These are phyloP conservation scores for Stagonosporopsis vannaccii DNA, from an alignment of 2,329 filamentous ascomycete genomes.

Conservation along the genomic window DNA sequence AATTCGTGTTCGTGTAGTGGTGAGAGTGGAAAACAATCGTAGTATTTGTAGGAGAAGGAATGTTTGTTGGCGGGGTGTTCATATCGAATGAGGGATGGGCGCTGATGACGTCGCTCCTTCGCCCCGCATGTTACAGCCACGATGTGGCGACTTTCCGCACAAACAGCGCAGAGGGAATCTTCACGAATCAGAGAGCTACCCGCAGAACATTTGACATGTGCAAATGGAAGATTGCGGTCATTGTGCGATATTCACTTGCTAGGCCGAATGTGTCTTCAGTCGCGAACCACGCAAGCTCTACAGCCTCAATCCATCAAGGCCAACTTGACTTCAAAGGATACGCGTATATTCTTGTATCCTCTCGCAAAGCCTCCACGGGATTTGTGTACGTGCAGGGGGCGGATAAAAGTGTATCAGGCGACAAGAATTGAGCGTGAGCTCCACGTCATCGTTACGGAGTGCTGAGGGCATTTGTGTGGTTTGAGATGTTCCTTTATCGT, in stretches of 20 bases:
- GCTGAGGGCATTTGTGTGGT: neutral
- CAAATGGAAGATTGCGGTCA: neutral
- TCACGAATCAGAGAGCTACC: conserved; percentile 22
- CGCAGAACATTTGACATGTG: conserved; percentile 16
- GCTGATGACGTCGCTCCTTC: conserved; percentile 14
- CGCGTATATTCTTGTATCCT: neutral
- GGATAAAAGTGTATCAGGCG: neutral
- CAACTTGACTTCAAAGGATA: neutral
- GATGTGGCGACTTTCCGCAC: conserved; percentile 20
- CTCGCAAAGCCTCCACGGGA: neutral
- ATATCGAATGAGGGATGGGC: conserved; percentile 10
- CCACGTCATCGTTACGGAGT: conserved; percentile 2
- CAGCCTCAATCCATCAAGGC: neutral
- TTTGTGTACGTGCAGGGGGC: conserved; percentile 7
- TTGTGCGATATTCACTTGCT: conserved; percentile 1
- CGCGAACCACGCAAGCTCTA: conserved; percentile 10
- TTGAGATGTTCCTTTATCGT: neutral
- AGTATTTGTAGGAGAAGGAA: conserved; percentile 10
- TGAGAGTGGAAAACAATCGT: neutral
- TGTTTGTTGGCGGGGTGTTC: conserved; percentile 20
- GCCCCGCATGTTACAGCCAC: conserved; percentile 17
- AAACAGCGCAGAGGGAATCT: conserved; percentile 30
- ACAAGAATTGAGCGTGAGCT: neutral
- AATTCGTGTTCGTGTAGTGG: neutral
- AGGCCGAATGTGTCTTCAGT: conserved; percentile 5